Evolutionary conservation across 2,329 filamentous ascomycete genomes (phyloP).

Genomic region (Blastomyces percursus): DNA sequence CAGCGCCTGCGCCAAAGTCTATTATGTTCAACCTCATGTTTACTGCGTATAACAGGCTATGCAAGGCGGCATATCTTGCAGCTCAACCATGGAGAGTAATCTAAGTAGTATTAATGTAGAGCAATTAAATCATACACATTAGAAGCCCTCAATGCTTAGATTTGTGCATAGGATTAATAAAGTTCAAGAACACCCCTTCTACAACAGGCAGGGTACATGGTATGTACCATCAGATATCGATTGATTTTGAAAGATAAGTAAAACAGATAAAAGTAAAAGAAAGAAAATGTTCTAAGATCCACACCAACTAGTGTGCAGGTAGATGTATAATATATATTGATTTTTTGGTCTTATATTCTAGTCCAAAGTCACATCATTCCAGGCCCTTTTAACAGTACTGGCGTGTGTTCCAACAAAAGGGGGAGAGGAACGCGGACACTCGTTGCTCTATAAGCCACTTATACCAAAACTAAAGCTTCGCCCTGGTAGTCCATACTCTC

Average conservation of each 20-base stretch:
- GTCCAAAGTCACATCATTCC: neutral
- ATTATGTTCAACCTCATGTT: no score
- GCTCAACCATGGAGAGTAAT: no score
- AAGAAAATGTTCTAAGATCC: neutral
- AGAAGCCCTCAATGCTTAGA: no score
- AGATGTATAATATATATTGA: neutral
- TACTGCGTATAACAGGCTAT: no score
- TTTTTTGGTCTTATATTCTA: neutral
- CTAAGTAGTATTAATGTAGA: no score
- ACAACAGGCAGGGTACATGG: no score
- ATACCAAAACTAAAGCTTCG: neutral
- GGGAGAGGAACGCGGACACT: neutral
- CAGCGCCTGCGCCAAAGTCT: no score
- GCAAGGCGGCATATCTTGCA: no score
- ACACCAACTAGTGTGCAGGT: neutral
- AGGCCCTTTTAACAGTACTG: neutral
- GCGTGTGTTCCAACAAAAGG: neutral
- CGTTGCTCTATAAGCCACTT: neutral
- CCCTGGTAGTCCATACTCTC: neutral
- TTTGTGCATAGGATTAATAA: no score
- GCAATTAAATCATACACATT: no score
- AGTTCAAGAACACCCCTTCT: no score
- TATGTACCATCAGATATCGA: no score
- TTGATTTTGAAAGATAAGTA: neutral
- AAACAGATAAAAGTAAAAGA: neutral